Evolutionary conservation across 2,329 filamentous ascomycete species (phyloP).

Genomic region (Cadophora sp.): DNA sequence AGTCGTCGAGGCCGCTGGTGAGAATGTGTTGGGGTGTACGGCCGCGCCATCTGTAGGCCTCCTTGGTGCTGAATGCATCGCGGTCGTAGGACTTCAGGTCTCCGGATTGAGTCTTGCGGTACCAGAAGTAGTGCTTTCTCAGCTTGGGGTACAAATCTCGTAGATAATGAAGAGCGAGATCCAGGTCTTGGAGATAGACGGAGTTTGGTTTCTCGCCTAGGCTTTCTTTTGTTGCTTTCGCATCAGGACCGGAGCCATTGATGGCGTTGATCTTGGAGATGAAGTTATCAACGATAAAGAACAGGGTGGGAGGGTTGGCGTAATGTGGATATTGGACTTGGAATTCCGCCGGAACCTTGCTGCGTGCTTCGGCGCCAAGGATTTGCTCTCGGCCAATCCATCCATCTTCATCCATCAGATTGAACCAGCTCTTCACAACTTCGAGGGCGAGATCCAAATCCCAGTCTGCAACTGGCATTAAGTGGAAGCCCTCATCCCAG

Average conservation of each 20-base stretch:
- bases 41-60: conserved; percentile 95
- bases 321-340: conserved; percentile 97
- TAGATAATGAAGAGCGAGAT: conserved; percentile 74
- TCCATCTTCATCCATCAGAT: conserved; percentile 92
- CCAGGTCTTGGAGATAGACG: conserved; percentile 70
- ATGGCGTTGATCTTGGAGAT: conserved; percentile 74
- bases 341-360: conserved; percentile 93
- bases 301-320: conserved; percentile 94
- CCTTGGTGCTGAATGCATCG: conserved; percentile 84
- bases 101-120: conserved; percentile 87
- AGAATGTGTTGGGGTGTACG: conserved; percentile 86
- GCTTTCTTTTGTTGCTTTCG: conserved; percentile 49
- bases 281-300: conserved; percentile 85
- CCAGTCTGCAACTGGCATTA: conserved; percentile 91
- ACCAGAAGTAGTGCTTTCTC: conserved; percentile 92
- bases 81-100: conserved; percentile 93
- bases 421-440: conserved; percentile 95
- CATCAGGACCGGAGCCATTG: conserved; percentile 57
- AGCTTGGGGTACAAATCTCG: conserved; percentile 83
- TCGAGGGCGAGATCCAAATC: conserved; percentile 87
- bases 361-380: conserved; percentile 86
- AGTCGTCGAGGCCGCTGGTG: conserved; percentile 94
- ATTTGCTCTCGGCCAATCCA: conserved; percentile 99
- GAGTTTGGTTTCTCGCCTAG: conserved; percentile 58
- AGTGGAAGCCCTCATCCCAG: conserved; percentile 98